Base-by-base conservation (phyloP, 192 early-diverging fungal species). In the Coemansia sp. region DNA sequence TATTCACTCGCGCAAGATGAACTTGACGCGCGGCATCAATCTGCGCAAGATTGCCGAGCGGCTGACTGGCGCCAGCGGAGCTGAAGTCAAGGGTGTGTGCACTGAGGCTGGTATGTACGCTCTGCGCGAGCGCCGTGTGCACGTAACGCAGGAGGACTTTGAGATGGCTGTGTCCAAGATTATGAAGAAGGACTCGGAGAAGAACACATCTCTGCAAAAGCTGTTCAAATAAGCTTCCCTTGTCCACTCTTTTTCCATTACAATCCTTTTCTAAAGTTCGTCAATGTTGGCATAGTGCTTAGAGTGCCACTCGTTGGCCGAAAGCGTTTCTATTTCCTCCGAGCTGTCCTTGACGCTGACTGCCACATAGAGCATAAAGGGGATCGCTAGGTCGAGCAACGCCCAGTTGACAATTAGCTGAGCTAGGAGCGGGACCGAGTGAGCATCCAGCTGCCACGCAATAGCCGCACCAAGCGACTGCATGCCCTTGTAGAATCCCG, bases 101-200 rank as follows among this genome's bases (percentile, higher is more conserved):
- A 91, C 91, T 35, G 91, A 93, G 65, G 91, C 90, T 10, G 90
- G 90, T 70, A 93, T 91, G 91, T 94, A 91, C 67, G 92, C 92
- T 17, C 80, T 94, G 35, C 86, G 92, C 56, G 97, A 99, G 81
- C 87, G 97, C 38, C 87, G 97, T 62, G 95, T 99, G 48, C 97
- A 99, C 68, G 97, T 99, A 10, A 99, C 95, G 9, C 97, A 99
- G 74, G 95, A 99, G 78, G 97, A 99, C 82, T 99, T 99, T 86
- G 97, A 98, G 74, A 93, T 98, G 92, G 94, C 97, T 11, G 95
- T 98, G 18, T 89, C 93, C 55, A 98, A 98, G 91, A 90, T 98
- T 46, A 90, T 97, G 90, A 97, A 97, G 91, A 95, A 97, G 82
- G 96, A 95, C 68, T 90, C 91, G 70, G 94, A 97, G 71, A 88